Percentiles rank a stretch among this genome's conserved stretches.
Conservation (phyloP, 2,329 filamentous ascomycete species). For the Neonectria ditissima region DNA sequence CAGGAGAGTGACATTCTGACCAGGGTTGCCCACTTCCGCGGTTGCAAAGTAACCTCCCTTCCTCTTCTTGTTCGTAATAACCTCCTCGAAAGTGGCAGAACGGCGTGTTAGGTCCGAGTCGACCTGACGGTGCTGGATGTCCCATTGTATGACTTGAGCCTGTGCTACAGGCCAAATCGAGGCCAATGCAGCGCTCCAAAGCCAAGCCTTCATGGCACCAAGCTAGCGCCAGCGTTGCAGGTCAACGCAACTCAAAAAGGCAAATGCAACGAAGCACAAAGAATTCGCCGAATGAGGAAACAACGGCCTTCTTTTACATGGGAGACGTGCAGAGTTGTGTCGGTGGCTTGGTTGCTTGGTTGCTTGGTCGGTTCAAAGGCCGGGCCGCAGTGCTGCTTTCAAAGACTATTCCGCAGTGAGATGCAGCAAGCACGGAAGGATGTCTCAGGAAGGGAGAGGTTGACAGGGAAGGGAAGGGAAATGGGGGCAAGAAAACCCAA, state of each 20-base stretch:
- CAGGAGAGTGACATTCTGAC: slow-evolving; percentile 67
- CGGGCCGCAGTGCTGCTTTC: background rate
- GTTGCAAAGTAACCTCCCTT: slow-evolving; percentile 67
- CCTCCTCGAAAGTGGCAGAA: slow-evolving; percentile 54
- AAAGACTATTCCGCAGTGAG: slow-evolving; percentile 12
- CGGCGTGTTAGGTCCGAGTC: slow-evolving; percentile 52
- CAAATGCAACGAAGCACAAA: background rate
- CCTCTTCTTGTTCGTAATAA: slow-evolving; percentile 58
- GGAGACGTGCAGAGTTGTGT: slow-evolving; percentile 9
- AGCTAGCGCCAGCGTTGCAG: slow-evolving; percentile 3
- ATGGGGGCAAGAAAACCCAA: slow-evolving; percentile 30
- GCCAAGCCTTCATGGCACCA: slow-evolving; percentile 42
- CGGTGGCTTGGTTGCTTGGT: slow-evolving; percentile 10
- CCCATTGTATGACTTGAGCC: slow-evolving; percentile 59
- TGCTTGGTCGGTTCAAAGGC: slow-evolving; percentile 4
- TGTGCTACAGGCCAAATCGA: slow-evolving; percentile 39
- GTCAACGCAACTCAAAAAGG: slow-evolving; percentile 8
- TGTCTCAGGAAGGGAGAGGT: slow-evolving; percentile 35
- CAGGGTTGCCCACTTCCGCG: slow-evolving; percentile 67
- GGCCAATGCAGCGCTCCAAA: slow-evolving; percentile 36
- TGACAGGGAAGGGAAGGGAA: slow-evolving; percentile 33
- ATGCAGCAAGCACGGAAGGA: slow-evolving; percentile 31
- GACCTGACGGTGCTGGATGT: slow-evolving; percentile 55
- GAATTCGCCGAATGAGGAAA: background rate
- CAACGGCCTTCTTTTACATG: slow-evolving; percentile 13